Conservation (phyloP, 345 rosid genomes). For the Citrus sp. region DNA sequence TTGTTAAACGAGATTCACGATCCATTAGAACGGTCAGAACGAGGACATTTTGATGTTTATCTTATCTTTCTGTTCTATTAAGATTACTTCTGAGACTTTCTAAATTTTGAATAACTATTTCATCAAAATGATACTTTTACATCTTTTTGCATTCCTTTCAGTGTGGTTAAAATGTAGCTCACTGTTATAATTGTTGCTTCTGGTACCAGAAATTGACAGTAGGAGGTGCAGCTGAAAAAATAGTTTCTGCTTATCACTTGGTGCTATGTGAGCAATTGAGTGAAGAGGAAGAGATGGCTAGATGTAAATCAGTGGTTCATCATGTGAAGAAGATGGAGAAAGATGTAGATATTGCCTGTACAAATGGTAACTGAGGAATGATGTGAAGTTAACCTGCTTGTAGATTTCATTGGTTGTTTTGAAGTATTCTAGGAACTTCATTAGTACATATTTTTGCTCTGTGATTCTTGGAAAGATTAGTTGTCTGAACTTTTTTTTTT, state of each 20-base stretch:
- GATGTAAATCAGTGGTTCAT: constrained; percentile 69
- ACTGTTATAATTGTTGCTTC: not conserved
- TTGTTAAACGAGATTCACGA: constrained; percentile 76
- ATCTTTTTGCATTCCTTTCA: not conserved
- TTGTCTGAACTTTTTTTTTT: constrained; percentile 10
- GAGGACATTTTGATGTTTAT: not conserved
- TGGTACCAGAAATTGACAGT: constrained; percentile 61
- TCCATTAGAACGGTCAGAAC: constrained; percentile 69
- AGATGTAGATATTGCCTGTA: constrained; percentile 60
- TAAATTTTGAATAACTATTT: not conserved
- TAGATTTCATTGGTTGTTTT: constrained; percentile 7
- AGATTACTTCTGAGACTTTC: not conserved
- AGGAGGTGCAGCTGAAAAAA: constrained; percentile 85
- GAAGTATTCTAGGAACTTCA: not conserved
- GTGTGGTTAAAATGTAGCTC: not conserved
- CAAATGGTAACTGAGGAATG: constrained; percentile 39
- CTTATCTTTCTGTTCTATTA: not conserved
- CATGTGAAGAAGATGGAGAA: constrained; percentile 82
- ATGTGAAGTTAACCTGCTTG: not conserved
- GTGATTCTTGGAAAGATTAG: constrained; percentile 9
- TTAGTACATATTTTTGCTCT: not conserved
- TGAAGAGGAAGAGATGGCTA: constrained; percentile 82
- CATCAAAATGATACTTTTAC: not conserved
- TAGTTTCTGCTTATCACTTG: constrained; percentile 79
- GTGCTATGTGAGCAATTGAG: constrained; percentile 65